Conservation (phyloP, 768 basidiomycete species). For the Collybiopsis luxurians region DNA sequence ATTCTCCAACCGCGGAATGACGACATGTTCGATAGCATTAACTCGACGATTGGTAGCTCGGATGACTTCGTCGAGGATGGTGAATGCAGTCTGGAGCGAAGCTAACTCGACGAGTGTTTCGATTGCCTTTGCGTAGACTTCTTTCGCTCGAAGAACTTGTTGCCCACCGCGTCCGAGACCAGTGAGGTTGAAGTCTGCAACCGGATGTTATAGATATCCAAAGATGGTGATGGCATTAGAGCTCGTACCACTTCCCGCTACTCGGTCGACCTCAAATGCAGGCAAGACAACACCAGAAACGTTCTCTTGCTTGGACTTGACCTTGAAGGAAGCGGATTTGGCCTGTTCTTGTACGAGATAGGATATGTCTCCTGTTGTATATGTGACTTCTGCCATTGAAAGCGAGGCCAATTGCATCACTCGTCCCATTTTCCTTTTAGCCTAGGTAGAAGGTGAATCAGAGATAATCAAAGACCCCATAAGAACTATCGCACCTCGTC, state of each 20-base stretch:
- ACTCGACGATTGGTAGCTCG: slow-evolving; percentile 98
- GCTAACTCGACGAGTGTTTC: slow-evolving; percentile 97
- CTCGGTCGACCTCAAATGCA: slow-evolving; percentile 90
- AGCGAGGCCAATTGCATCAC: slow-evolving; percentile 99
- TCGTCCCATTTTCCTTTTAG: slow-evolving; percentile 98
- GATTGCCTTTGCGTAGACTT: slow-evolving; percentile 96
- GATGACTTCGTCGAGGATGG: slow-evolving; percentile 97
- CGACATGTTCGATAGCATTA: slow-evolving; percentile 96
- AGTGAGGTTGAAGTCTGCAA: slow-evolving; percentile 90
- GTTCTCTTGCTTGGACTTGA: slow-evolving; percentile 95
- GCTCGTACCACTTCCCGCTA: slow-evolving; percentile 70
- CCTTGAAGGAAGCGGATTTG: slow-evolving; percentile 85
- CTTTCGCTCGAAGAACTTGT: slow-evolving; percentile 91
- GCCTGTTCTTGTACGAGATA: slow-evolving; percentile 98
- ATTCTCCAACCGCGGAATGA: slow-evolving; percentile 94
- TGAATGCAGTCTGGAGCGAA: slow-evolving; percentile 96
- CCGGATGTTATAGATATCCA: background rate
- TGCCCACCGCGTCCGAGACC: slow-evolving; percentile 97
- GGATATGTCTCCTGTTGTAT: slow-evolving; percentile 94
- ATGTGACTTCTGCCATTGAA: slow-evolving; percentile 98
- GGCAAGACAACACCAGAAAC: slow-evolving; percentile 96
- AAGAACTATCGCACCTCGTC: too few species aligned
- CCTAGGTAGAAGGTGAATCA: slow-evolving; percentile 43
- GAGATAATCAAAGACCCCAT: slow-evolving; percentile 20
- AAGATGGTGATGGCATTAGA: background rate